Percentiles rank a stretch among this genome's conserved stretches.
These are phyloP conservation scores for Mycena sanguinolenta DNA, from an alignment of 768 basidiomycete genomes.

Conservation along the genomic window DNA sequence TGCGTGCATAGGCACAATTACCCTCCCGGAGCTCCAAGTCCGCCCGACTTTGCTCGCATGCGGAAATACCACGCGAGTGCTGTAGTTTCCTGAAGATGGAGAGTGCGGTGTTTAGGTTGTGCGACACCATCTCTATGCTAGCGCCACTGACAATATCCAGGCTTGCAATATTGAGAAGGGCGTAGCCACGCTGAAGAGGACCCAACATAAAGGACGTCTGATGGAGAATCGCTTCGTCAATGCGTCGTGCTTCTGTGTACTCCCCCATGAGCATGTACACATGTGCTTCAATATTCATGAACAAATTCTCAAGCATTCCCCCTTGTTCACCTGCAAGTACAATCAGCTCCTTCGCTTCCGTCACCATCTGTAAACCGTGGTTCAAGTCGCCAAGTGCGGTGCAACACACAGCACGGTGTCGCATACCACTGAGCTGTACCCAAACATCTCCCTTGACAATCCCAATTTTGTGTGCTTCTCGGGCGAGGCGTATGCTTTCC, in stretches of 20 bases:
- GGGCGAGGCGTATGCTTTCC: neutral
- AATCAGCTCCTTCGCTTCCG: neutral
- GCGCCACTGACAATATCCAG: slow-evolving; percentile 5
- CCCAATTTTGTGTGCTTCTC: neutral
- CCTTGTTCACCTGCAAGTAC: neutral
- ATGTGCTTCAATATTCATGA: neutral
- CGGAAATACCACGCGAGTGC: neutral
- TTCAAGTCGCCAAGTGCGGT: slow-evolving; percentile 8
- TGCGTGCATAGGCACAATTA: neutral
- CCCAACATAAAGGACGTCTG: neutral
- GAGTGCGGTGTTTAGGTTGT: neutral
- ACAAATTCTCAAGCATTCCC: neutral
- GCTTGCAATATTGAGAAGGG: too few species aligned
- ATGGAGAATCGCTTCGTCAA: neutral
- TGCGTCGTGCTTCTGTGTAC: neutral
- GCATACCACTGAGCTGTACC: neutral
- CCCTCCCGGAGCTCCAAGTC: slow-evolving; percentile 11
- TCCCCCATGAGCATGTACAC: slow-evolving; percentile 2
- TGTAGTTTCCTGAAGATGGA: neutral
- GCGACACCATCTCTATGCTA: neutral
- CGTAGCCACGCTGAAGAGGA: neutral
- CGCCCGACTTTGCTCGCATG: neutral
- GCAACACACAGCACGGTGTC: neutral
- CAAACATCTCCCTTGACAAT: neutral
- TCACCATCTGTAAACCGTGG: neutral